Base-by-base conservation (phyloP, 2,329 filamentous ascomycete species). In the Cyanodermella asteris region DNA sequence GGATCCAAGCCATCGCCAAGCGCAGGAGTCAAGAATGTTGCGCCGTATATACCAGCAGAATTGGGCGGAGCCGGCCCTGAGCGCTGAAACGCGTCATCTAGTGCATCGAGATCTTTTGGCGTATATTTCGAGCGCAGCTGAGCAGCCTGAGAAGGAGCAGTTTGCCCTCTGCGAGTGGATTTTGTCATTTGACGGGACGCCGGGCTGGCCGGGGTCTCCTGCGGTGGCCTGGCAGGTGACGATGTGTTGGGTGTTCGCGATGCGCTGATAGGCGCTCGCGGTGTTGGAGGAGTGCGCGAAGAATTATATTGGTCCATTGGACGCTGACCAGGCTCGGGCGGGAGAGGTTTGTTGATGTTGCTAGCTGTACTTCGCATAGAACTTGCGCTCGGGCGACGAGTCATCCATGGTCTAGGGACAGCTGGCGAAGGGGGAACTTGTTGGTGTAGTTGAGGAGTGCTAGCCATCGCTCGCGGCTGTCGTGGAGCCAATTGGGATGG, bases 261-360 rank as follows among this genome's bases (percentile, higher is more conserved):
- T 11, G 34, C 30, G 13, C 25, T 30, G 18, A 35, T 31, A 14
- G 33, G 30, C 7, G 31, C 30, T 24, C 26, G 30, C 8, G 23
- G 31, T 30, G 33, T 31, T 22, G 27, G 26, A 15, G 19, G 37
- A 12, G 38, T 40, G 19, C 41, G 33, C 6, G 36, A 30, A 3
- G 44, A 29, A n/a, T 30, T 29, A 8, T 34, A 28, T 16, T 44
- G 46, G 5, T 37, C 33, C 22, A 45, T 26, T 24, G 36, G 34
- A 18, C 20, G 27, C 26, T 42, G 37, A 2, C 38, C 35, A 14
- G 50, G 49, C 13, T 46, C 45, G 5, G 42, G 37, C 10, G 51
- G 50, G 5, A 54, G 39, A 6, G 50, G 48, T 25, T 53, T 53
- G 26, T 51, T 47, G 28, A 36, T 44, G 12, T 43, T 27, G 12